A percentile compares a stretch with the other conserved stretches of the same genome.
Conservation (phyloP, 257 asterid genomes). For the Rhazya stricta region DNA sequence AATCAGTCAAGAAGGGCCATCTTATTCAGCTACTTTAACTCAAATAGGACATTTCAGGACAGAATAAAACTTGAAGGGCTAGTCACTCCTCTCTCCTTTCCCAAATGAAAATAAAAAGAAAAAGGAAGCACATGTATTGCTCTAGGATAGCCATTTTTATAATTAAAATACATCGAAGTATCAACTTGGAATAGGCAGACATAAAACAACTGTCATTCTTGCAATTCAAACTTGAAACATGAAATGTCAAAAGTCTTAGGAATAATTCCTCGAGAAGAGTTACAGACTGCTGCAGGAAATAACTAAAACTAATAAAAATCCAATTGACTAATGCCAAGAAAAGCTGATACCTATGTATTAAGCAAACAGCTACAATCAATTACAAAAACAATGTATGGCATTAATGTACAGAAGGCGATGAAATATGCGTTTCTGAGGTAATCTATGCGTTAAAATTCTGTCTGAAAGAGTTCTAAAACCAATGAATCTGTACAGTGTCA, state of each 20-base stretch:
- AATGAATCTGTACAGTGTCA: slow-evolving; percentile 19
- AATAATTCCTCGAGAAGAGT: neutral
- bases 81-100: no score
- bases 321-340: neutral
- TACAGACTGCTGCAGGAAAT: neutral
- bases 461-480: slow-evolving; percentile 1
- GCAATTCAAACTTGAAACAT: neutral
- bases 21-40: no score
- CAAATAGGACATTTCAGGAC: no score
- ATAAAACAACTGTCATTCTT: slow-evolving; percentile 16
- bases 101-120: no score
- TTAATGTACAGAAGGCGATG: neutral
- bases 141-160: no score
- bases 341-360: neutral
- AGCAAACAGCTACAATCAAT: neutral
- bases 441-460: slow-evolving; percentile 1
- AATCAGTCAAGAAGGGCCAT: no score
- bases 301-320: neutral
- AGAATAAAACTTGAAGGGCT: no score
- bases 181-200: slow-evolving; percentile 4
- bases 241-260: neutral
- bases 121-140: no score
- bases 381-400: slow-evolving; percentile 7
- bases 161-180: no score
- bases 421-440: neutral